Conservation (phyloP, 805 yeast genomes). For the Wickerhamomyces silvicola region DNA sequence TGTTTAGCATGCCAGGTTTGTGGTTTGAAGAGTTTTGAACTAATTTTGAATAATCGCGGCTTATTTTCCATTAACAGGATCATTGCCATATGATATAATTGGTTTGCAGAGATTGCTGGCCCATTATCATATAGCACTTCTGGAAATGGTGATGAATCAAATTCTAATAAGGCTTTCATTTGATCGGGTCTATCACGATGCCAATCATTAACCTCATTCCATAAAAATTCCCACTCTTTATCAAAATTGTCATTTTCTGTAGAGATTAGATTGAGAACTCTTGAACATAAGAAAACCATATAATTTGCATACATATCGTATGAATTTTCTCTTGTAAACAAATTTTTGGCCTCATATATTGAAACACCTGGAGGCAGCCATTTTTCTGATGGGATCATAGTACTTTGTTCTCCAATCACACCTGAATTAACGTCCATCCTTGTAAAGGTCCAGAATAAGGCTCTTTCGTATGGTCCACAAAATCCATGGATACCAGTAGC, state of each 20-base stretch:
- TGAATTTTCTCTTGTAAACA: constrained; percentile 20
- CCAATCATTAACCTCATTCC: constrained; percentile 37
- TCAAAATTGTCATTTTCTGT: constrained; percentile 25
- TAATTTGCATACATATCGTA: constrained; percentile 35
- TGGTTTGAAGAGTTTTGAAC: constrained; percentile 12
- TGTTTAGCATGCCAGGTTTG: constrained; percentile 22
- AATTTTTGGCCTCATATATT: constrained; percentile 19
- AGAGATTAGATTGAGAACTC: constrained; percentile 30
- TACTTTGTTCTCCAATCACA: constrained; percentile 30
- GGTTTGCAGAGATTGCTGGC: constrained; percentile 32
- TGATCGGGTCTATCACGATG: constrained; percentile 27
- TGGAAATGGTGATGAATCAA: constrained; percentile 31
- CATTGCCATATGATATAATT: constrained; percentile 32
- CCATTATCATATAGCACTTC: constrained; percentile 30
- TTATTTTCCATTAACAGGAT: constrained; percentile 33
- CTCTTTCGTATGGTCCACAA: constrained; percentile 28
- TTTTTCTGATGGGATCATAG: constrained; percentile 27
- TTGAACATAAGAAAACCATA: constrained; percentile 31
- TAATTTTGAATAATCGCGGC: constrained; percentile 29
- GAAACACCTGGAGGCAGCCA: constrained; percentile 28
- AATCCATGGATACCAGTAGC: constrained; percentile 33
- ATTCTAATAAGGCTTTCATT: constrained; percentile 29
- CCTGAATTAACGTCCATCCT: constrained; percentile 35
- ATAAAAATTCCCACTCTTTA: constrained; percentile 31
- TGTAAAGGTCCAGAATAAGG: constrained; percentile 39